phyloP scores from a whole-genome alignment of 2,329 filamentous ascomycete species.

The Capronia epimyces region DNA sequence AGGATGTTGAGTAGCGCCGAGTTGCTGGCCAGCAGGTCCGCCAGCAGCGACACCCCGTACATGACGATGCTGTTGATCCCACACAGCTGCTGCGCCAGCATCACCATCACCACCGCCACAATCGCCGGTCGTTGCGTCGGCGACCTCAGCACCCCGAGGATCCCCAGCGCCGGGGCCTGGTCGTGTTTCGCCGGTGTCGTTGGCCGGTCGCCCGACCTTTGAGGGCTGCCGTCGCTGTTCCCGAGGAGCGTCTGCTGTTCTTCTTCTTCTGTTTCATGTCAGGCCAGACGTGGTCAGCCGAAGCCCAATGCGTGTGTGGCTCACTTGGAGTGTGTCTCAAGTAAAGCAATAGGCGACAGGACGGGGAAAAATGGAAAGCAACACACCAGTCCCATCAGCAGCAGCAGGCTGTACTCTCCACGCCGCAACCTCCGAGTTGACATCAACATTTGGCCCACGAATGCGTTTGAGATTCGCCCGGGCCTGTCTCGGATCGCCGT shows the following conservation, averaged over 20 bases:
- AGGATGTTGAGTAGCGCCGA: slow-evolving; percentile 80
- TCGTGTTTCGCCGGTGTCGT: slow-evolving; percentile 16
- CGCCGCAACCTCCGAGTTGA: slow-evolving; percentile 64
- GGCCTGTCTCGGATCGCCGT: slow-evolving; percentile 57
- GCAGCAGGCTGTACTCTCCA: slow-evolving; percentile 46
- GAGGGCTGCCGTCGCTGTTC: slow-evolving; percentile 18
- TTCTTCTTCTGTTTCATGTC: slow-evolving; percentile 35
- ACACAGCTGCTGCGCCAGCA: slow-evolving; percentile 87
- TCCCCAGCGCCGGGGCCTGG: slow-evolving; percentile 47
- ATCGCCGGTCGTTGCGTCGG: slow-evolving; percentile 67
- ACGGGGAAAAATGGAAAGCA: slow-evolving; percentile 5
- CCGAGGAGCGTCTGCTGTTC: slow-evolving; percentile 68
- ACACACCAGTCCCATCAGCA: slow-evolving; percentile 15
- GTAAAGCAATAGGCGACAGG: too few relatives aligned
- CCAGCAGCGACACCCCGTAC: slow-evolving; percentile 90
- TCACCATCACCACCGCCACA: slow-evolving; percentile 75
- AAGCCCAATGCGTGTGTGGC: too few relatives aligned
- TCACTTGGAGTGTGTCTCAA: too few relatives aligned
- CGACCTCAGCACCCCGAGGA: slow-evolving; percentile 56
- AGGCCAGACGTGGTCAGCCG: too few relatives aligned
- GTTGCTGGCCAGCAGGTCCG: slow-evolving; percentile 71
- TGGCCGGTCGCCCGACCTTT: slow-evolving; percentile 24
- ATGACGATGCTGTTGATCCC: slow-evolving; percentile 93
- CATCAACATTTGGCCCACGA: slow-evolving; percentile 61
- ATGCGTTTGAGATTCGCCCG: slow-evolving; percentile 67